Base-by-base conservation (phyloP, 306 rosid species). In the Datisca glomerata region DNA sequence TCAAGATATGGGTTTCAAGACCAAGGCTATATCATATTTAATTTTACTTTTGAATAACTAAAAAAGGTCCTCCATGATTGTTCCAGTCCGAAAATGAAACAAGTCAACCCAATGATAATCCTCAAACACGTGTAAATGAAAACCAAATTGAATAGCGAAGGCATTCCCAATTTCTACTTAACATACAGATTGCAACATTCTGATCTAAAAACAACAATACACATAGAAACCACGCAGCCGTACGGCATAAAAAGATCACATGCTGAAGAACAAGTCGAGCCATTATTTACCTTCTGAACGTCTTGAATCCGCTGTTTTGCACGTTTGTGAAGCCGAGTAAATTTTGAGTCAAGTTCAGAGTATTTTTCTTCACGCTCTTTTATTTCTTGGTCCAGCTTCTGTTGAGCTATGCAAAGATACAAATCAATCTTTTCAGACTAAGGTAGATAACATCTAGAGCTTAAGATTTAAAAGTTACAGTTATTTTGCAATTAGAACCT, bases 291-390 rank as follows among this genome's bases (percentile, higher is more conserved):
- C 96, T 80, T 84, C 58, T 91, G 98, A 62, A 91, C 43, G 45
- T 91, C 98, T 67, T 91, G 98, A 69, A 91, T 91, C 9, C 98
- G 93, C 48, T 91, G 98, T 61, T 91, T 91, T 39, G 98, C 98
- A 58, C 98, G 73, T 67, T 91, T 91, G 59, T 84, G 98, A 67
- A 91, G 96, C 75, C 96, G 68, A 55, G 63, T 75, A 51, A 91
- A 78, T 66, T 91, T 91, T 21, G 73, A 64, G 52, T 91, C 98
- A 31, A 91, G 94, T 60, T 91, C 98, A 25, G 86, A 22, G 64
- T 91, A 84, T 78, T 84, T 91, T 66, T 78, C 98, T 16, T 91
- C 98, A 12, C 81, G 86, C 23, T 71, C 98, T 73, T 78, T 84
- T 47, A 78, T 78, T 69, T 84, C 96, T 50, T 70, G 79, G 59